Evolutionary conservation across 345 rosid genomes (phyloP), one percentile per base, ranked within the genome.

Genomic region (Sonneratia alba): DNA sequence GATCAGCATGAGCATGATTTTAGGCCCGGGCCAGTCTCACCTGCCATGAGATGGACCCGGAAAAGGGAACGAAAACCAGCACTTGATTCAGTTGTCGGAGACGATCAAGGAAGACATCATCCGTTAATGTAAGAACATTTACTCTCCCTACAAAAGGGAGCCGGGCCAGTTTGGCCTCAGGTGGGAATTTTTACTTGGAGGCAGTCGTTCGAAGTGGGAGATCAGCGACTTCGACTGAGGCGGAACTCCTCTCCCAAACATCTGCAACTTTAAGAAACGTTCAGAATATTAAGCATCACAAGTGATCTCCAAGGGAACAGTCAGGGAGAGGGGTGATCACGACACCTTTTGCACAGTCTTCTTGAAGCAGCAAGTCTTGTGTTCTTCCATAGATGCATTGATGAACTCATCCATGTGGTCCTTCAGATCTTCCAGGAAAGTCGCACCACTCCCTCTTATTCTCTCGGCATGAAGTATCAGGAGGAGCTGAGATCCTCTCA

Each of bases 361-460:
- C 72, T 84, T 84, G 70, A 88, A 91, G 78, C 95, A 91, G 78
- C 95, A 94, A 62, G 75, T 67, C 82, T 89, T 88, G 79, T 88
- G 96, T 71, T 91, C 98, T 36, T 89, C 91, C 93, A 90, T 83
- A 7, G 93, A 91, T 16, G 96, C 90, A 75, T 86, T 65, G 15
- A 94, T 75, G 77, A 91, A 89, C 73, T 89, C 98, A 75, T 89
- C 96, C 7, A 94, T 87, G 81, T 93, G 97, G 77, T 83, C 90
- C 81, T 86, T 93, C 32, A 91, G 70, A 75, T 91, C 98, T 77
- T 89, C 94, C 61, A 89, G 42, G 78, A 93, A 91, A 47, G 86
- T 81, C 19, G 91, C 89, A 38, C 88, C 84, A 0, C 88, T 96
- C 37, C 37, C 61, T 89, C 71, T 77, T 87, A 79, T 84, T 91